These are phyloP conservation scores for Zostera marina DNA, from an alignment of 116 monocot species.

Conservation along the genomic window DNA sequence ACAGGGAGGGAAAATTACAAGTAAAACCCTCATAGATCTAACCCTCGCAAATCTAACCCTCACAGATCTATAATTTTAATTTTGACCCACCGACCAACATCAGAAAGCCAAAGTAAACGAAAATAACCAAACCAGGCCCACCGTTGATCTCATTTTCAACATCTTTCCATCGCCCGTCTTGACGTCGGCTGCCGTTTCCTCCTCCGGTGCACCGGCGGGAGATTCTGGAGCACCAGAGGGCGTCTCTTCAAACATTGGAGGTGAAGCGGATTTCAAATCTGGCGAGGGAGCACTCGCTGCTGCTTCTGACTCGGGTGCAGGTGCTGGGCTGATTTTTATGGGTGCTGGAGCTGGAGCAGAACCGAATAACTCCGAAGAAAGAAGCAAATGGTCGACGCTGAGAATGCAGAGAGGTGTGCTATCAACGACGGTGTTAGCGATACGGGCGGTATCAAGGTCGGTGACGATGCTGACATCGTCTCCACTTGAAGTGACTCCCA, in stretches of 20 bases:
- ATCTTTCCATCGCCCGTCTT: neutral
- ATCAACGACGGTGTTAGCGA: constrained; percentile 55
- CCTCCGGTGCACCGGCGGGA: neutral
- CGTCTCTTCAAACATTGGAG: constrained; percentile 7
- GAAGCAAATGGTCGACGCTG: constrained; percentile 49
- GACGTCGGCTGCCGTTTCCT: neutral
- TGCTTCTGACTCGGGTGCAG: constrained; percentile 10
- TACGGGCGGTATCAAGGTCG: constrained; percentile 41
- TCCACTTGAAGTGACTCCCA: constrained; percentile 27
- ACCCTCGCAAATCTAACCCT: neutral
- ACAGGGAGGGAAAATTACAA: neutral
- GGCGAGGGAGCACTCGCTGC: constrained; percentile 8
- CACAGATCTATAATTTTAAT: too few species aligned
- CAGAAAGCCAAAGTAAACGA: too few species aligned
- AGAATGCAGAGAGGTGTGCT: constrained; percentile 48
- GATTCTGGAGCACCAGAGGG: neutral
- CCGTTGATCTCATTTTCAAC: neutral
- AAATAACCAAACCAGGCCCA: neutral
- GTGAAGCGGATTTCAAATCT: constrained; percentile 14
- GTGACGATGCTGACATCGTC: constrained; percentile 64
- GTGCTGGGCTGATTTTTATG: constrained; percentile 3
- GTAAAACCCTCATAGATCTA: neutral
- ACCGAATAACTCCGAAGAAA: constrained; percentile 55
- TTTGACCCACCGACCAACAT: too few species aligned
- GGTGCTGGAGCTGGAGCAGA: constrained; percentile 39